These are phyloP conservation scores for Gaeumannomyces tritici DNA, from an alignment of 2,329 filamentous ascomycete genomes.

Conservation along the genomic window DNA sequence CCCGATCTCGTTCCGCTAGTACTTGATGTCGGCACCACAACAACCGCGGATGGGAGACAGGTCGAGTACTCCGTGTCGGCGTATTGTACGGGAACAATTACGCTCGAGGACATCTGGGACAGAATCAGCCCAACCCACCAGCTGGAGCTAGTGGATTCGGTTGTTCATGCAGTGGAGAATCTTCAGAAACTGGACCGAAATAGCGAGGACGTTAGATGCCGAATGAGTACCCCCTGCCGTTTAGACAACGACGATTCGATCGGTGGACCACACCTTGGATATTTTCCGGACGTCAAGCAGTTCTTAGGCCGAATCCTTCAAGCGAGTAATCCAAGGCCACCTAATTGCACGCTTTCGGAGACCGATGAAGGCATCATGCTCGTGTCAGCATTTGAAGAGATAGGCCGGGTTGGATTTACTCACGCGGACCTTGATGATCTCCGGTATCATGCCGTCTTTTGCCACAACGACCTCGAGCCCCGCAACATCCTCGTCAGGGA, in stretches of 20 bases:
- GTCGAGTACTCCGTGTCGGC: not conserved
- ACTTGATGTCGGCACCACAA: not conserved
- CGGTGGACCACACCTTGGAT: not conserved
- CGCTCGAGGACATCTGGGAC: not conserved
- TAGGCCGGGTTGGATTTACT: not conserved
- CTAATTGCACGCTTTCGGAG: not conserved
- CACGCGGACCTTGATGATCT: not conserved
- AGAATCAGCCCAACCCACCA: not conserved
- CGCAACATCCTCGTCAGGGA: not conserved
- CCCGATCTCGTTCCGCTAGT: not conserved
- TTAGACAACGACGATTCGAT: not conserved
- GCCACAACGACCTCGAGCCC: not conserved
- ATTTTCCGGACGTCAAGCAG: not conserved
- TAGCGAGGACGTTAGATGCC: not conserved
- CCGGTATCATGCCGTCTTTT: not conserved
- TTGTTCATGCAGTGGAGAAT: not conserved
- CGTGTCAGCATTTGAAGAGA: not conserved
- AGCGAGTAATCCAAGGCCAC: not conserved
- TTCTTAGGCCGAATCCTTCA: not conserved
- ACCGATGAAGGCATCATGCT: not conserved
- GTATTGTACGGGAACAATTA: not conserved
- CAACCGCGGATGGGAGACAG: not conserved
- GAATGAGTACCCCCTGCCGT: not conserved
- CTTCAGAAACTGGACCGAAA: not conserved
- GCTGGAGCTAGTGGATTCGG: not conserved